Evolutionary conservation across 2,329 filamentous ascomycete species (phyloP).

Genomic region (Aspergillus spinulosporus): DNA sequence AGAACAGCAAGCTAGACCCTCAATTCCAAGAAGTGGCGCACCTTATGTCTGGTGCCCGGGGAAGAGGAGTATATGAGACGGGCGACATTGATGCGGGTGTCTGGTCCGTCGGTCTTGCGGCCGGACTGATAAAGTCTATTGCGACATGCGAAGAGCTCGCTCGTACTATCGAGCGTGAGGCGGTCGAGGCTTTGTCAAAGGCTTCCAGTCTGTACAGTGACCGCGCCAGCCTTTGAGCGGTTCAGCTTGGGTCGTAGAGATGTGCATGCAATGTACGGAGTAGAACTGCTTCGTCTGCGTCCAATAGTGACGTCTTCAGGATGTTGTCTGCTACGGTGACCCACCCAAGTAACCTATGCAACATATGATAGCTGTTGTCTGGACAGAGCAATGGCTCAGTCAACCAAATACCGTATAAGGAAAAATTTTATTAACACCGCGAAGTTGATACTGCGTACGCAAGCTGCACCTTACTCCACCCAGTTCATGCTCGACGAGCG

Average conservation of each 20-base stretch:
- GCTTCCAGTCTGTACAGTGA: slow-evolving; percentile 3
- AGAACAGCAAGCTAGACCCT: slow-evolving; percentile 11
- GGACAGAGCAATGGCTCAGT: too few species aligned
- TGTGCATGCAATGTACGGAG: slow-evolving; percentile 7
- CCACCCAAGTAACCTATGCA: too few species aligned
- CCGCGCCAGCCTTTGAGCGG: slow-evolving; percentile 4
- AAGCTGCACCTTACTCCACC: too few species aligned
- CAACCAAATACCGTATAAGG: too few species aligned
- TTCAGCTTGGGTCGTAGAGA: background rate
- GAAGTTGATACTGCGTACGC: too few species aligned
- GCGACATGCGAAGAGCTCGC: slow-evolving; percentile 10
- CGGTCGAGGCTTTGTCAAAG: slow-evolving; percentile 4
- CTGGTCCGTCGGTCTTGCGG: slow-evolving; percentile 11
- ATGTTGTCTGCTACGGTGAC: too few species aligned
- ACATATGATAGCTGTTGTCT: too few species aligned
- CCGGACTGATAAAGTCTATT: slow-evolving; percentile 9
- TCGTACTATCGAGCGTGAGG: slow-evolving; percentile 9
- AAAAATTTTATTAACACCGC: too few species aligned
- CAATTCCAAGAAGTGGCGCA: slow-evolving; percentile 13
- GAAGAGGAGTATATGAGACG: slow-evolving; percentile 12
- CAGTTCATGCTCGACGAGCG: too few species aligned
- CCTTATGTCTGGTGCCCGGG: slow-evolving; percentile 11
- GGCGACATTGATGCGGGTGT: slow-evolving; percentile 12
- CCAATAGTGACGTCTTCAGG: too few species aligned
- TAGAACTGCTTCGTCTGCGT: too few species aligned